Evolutionary conservation across 257 asterid species (phyloP).

Genomic region (Solanum commersonii): DNA sequence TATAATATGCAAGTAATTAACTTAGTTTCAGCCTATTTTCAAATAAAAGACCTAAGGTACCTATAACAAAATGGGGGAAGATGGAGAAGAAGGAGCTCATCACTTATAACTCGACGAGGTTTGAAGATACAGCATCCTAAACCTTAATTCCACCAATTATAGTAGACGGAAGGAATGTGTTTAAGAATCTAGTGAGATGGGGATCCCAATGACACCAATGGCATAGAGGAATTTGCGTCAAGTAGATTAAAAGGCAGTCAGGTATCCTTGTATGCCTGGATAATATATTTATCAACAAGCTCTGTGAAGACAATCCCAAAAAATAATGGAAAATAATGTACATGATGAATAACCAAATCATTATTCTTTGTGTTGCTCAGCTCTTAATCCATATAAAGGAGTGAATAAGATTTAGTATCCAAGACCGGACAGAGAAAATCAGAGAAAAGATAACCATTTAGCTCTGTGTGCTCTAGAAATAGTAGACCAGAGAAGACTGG

Average conservation of each 20-base stretch:
- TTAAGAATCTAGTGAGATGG: background rate
- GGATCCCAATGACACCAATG: background rate
- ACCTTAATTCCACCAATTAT: background rate
- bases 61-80: background rate
- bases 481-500: background rate
- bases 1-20: background rate
- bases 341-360: background rate
- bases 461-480: background rate
- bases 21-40: background rate
- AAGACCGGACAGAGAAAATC: background rate
- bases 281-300: background rate
- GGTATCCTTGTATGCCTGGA: background rate
- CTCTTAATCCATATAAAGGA: background rate
- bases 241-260: background rate
- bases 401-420: background rate
- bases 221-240: background rate
- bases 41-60: background rate
- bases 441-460: background rate
- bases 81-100: background rate
- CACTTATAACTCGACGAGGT: background rate
- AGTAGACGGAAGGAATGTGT: background rate
- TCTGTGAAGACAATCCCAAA: background rate
- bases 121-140: background rate
- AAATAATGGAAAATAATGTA: background rate
- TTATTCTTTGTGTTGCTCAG: background rate